These are phyloP conservation scores for Leccinum imitatum DNA, from an alignment of 768 basidiomycete genomes.

Conservation along the genomic window DNA sequence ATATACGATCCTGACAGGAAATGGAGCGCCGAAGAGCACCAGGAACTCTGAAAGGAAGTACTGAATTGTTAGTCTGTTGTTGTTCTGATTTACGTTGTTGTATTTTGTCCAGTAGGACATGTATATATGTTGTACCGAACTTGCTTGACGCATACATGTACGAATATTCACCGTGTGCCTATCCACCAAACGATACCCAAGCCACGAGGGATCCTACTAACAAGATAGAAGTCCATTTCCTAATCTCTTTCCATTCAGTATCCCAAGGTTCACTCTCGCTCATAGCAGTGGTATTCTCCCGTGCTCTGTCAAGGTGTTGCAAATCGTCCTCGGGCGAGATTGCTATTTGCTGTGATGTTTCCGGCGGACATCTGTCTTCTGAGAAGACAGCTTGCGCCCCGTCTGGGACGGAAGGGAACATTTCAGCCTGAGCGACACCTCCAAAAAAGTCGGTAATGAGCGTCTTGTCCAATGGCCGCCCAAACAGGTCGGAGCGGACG, in stretches of 20 bases:
- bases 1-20: slow-evolving; percentile 31
- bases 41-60: neutral
- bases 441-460: slow-evolving; percentile 86
- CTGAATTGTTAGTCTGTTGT: neutral
- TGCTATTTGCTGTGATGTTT: neutral
- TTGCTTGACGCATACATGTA: slow-evolving; percentile 27
- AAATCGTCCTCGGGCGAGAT: neutral
- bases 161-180: neutral
- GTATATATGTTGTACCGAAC: slow-evolving; percentile 11
- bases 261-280: slow-evolving; percentile 14
- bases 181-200: slow-evolving; percentile 29
- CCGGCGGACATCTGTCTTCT: neutral
- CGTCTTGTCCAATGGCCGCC: slow-evolving; percentile 56
- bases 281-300: neutral
- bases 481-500: slow-evolving; percentile 83
- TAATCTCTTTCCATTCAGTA: slow-evolving; percentile 21
- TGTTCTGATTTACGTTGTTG: neutral
- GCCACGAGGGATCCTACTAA: slow-evolving; percentile 25
- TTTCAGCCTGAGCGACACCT: slow-evolving; percentile 82
- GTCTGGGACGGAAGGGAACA: slow-evolving; percentile 34
- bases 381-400: neutral
- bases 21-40: slow-evolving; percentile 20
- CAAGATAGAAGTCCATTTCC: slow-evolving; percentile 32
- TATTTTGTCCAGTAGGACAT: neutral
- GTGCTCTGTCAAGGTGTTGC: neutral